Conservation (phyloP, 768 basidiomycete genomes). For the Amanita brunnescens region DNA sequence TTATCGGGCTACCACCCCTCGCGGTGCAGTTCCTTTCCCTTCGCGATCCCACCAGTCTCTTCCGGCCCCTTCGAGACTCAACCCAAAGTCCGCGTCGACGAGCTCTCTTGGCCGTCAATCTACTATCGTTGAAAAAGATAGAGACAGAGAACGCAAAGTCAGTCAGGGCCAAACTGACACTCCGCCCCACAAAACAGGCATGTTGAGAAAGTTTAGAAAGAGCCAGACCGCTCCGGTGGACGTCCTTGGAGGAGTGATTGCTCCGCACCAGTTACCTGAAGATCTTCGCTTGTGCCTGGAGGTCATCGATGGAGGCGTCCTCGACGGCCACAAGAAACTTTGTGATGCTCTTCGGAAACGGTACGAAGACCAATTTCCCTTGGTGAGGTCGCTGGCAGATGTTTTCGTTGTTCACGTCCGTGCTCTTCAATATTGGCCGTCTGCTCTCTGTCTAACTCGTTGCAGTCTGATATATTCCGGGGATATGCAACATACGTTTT, state of each 20-base stretch:
- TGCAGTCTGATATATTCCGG: slow-evolving; percentile 82
- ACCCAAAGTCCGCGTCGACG: slow-evolving; percentile 51
- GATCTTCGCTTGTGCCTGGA: slow-evolving; percentile 81
- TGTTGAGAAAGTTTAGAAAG: slow-evolving; percentile 64
- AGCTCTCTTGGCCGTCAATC: slow-evolving; percentile 72
- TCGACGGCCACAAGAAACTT: slow-evolving; percentile 83
- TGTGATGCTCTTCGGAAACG: slow-evolving; percentile 80
- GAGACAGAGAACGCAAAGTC: slow-evolving; percentile 40
- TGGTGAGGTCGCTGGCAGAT: slow-evolving; percentile 88
- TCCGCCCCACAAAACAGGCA: slow-evolving; percentile 29
- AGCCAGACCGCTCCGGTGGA: slow-evolving; percentile 44
- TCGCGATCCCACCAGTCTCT: slow-evolving; percentile 74
- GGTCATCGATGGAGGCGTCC: slow-evolving; percentile 77
- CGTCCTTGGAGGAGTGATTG: slow-evolving; percentile 44
- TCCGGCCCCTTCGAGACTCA: slow-evolving; percentile 51
- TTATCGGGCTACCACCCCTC: slow-evolving; percentile 45
- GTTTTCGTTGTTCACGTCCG: slow-evolving; percentile 88
- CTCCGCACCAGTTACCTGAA: slow-evolving; percentile 78
- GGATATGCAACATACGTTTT: slow-evolving; percentile 93
- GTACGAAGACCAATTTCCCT: slow-evolving; percentile 93
- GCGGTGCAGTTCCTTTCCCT: slow-evolving; percentile 55
- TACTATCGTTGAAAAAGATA: slow-evolving; percentile 39
- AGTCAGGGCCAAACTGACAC: slow-evolving; percentile 34
- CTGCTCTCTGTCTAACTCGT: slow-evolving; percentile 9
- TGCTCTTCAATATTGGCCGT: slow-evolving; percentile 3